Conservation (phyloP, 225 moss, liverwort and hornwort genomes). For the Physcomitrium patens region DNA sequence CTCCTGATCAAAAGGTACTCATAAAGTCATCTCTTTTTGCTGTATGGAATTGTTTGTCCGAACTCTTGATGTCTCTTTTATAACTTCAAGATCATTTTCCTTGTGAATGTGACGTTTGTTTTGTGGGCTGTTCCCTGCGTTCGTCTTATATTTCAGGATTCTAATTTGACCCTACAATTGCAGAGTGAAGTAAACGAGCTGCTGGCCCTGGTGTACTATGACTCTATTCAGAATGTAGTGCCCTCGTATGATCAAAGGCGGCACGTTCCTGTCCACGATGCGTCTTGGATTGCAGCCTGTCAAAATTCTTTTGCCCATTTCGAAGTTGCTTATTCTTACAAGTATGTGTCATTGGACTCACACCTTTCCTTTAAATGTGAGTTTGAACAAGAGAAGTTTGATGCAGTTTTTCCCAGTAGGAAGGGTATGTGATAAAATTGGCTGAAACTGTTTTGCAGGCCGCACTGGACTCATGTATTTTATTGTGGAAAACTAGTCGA, state of each 20-base stretch:
- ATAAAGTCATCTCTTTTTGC: constrained; percentile 23
- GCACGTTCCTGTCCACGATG: constrained; percentile 66
- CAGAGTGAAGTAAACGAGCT: constrained; percentile 97
- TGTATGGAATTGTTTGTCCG: constrained; percentile 11
- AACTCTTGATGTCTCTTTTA: constrained; percentile 23
- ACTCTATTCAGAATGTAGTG: constrained; percentile 94
- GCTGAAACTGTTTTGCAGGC: constrained; percentile 56
- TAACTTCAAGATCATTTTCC: constrained; percentile 24
- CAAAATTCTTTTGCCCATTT: constrained; percentile 76
- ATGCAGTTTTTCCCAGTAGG: constrained; percentile 14
- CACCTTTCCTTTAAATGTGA: constrained; percentile 24
- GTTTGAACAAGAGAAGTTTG: constrained; percentile 12
- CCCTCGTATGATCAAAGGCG: constrained; percentile 93
- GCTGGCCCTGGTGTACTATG: constrained; percentile 92
- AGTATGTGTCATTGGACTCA: constrained; percentile 42
- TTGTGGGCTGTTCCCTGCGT: constrained; percentile 1
- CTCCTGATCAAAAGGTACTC: constrained; percentile 83
- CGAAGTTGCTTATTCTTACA: constrained; percentile 63
- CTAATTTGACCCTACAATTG: constrained; percentile 31
- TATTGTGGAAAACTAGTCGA: constrained; percentile 93
- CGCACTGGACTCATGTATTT: constrained; percentile 94
- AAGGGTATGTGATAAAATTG: constrained; percentile 22
- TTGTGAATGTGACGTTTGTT: constrained; percentile 21
- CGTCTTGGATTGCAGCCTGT: constrained; percentile 76
- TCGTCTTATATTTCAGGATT: constrained; percentile 18